Evolutionary conservation across 2,329 filamentous ascomycete genomes (phyloP), one percentile per base, ranked within the genome.

Genomic region (Herpomyces periplanetae): DNA sequence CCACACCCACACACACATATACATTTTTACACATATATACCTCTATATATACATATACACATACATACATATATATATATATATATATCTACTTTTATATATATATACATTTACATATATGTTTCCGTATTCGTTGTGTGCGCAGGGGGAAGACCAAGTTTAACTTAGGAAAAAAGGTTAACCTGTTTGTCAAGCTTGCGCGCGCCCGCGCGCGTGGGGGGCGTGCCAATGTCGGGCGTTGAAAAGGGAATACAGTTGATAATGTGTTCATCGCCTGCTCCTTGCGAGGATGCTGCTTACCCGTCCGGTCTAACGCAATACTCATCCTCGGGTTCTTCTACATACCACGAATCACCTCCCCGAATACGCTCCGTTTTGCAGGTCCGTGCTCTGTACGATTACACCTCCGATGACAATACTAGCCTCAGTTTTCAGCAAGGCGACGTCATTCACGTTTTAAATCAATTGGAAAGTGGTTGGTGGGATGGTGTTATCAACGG

Each of bases 401-500:
- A 91, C 45, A 69, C 88, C 34, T 69, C 80, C 33, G 75, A 96
- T 42, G 80, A 96, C 41, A 60, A 69, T 31, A 91, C 75, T 18
- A 88, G 73, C 43, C 44, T 96, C 35, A 91, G 73, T 42, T 96
- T 96, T 40, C 68, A 69, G 31, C 65, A 85, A 38, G 80, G 80
- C 33, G 80, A 96, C 41, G 59, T 91, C 28, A 96, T 96, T 31
- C 75, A 91, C 42, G 80, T 96, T 30, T 75, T 96, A 31, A 96
- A 80, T 20, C 75, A 88, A 42, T 50, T 91, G 22, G 80, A 96
- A 39, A 91, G 73, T 32, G 80, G 80, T 22, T 96, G 80, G 80
- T 96, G 80, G 80, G 80, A 96, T 42, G 80, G 80, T 18, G 69
- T 96, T 21, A 87, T 96, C 36, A 80, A 88, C 33, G 69, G 73